These are phyloP conservation scores for Sarocladium oryzae DNA, from an alignment of 2,329 filamentous ascomycete species.

Conservation along the genomic window DNA sequence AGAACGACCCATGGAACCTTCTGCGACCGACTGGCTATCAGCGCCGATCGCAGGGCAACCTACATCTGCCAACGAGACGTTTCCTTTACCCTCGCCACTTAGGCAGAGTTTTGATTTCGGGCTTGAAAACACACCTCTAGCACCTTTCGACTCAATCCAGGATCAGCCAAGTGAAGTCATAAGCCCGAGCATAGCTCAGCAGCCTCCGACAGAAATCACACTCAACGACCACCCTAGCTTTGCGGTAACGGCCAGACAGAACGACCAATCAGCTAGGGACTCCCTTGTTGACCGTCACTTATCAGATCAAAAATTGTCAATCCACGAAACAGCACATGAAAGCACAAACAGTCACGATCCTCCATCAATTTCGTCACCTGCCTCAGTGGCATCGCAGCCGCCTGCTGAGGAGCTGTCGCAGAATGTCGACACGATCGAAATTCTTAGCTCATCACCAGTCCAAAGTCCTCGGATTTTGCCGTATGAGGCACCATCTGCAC, in stretches of 20 bases:
- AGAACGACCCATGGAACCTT: not conserved
- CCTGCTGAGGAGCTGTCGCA: not conserved
- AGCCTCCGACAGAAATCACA: too few relatives aligned
- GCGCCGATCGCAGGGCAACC: not conserved
- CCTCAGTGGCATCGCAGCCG: not conserved
- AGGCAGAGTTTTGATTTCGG: not conserved
- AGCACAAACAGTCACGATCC: not conserved
- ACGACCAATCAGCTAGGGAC: not conserved
- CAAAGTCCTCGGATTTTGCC: not conserved
- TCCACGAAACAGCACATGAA: not conserved
- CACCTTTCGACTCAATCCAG: not conserved
- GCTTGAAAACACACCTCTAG: not conserved
- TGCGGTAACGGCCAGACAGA: not conserved
- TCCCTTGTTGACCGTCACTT: not conserved
- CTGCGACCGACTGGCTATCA: not conserved
- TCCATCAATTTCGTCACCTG: not conserved
- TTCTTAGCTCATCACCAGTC: conserved; percentile 10
- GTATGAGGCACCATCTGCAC: not conserved
- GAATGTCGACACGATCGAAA: conserved; percentile 11
- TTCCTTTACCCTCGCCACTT: not conserved
- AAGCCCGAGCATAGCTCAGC: not conserved
- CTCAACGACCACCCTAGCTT: not conserved
- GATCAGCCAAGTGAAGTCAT: not conserved
- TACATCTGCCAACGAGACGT: not conserved
- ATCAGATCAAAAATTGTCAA: not conserved